These are phyloP conservation scores for Ceratobasidium sp. DNA, from an alignment of 1,284 basidiomycete species.

Conservation along the genomic window DNA sequence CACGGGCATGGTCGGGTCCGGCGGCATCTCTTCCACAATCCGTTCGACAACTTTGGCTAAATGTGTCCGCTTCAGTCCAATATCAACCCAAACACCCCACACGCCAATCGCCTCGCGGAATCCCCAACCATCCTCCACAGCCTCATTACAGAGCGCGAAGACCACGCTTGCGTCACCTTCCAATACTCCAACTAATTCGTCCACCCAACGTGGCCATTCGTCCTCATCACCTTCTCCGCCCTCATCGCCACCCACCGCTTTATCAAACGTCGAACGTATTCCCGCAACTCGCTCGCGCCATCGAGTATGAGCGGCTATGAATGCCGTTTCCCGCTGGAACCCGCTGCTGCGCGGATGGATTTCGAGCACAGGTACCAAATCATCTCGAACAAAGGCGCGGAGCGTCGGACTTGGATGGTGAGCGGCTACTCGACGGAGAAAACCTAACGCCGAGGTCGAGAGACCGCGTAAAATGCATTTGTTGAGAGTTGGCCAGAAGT, in stretches of 20 bases:
- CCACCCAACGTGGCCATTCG: constrained; percentile 83
- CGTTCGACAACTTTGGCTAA: constrained; percentile 72
- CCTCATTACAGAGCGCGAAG: constrained; percentile 75
- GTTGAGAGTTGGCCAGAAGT: constrained; percentile 87
- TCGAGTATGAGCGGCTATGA: constrained; percentile 75
- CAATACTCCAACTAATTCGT: constrained; percentile 80
- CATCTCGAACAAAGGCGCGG: constrained; percentile 19
- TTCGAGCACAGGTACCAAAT: constrained; percentile 74
- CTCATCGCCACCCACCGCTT: constrained; percentile 72
- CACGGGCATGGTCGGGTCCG: constrained; percentile 40
- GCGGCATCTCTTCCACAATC: constrained; percentile 47
- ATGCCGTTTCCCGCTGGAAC: constrained; percentile 82
- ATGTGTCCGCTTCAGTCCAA: constrained; percentile 83
- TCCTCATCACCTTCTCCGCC: constrained; percentile 71
- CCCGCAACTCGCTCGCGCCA: constrained; percentile 83
- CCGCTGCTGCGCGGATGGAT: constrained; percentile 79
- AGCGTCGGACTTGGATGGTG: constrained; percentile 45
- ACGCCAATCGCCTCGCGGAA: constrained; percentile 93
- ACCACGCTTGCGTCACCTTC: constrained; percentile 83
- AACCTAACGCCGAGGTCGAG: constrained; percentile 80
- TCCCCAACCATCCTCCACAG: constrained; percentile 85
- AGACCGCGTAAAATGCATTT: constrained; percentile 87
- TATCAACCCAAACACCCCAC: constrained; percentile 91
- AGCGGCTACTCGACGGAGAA: constrained; percentile 75
- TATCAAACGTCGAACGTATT: constrained; percentile 79